Conservation (phyloP, 2,329 filamentous ascomycete species). For the Xylaria sp. region DNA sequence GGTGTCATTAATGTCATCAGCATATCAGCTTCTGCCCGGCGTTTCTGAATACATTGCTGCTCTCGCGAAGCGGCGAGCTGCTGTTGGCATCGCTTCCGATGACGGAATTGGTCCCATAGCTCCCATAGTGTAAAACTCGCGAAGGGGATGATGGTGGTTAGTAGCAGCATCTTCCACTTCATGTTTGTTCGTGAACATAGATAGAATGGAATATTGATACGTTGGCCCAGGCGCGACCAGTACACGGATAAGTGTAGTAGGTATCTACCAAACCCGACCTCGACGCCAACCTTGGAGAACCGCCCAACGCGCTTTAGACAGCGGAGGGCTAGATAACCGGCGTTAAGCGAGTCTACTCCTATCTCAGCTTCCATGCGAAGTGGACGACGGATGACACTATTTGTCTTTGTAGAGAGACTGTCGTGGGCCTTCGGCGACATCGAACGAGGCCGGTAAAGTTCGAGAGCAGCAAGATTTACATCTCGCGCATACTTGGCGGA, state of each 20-base stretch:
- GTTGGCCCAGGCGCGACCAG: conserved; percentile 3
- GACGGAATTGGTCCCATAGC: neutral
- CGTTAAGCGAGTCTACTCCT: neutral
- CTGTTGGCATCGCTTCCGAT: neutral
- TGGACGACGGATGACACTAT: neutral
- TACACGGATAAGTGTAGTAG: conserved; percentile 55
- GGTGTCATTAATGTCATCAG: neutral
- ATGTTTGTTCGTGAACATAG: neutral
- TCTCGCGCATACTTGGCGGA: conserved; percentile 40
- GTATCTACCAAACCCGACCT: conserved; percentile 46
- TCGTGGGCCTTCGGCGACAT: neutral
- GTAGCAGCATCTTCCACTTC: neutral
- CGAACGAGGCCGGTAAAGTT: neutral
- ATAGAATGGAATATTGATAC: neutral
- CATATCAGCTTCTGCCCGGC: conserved; percentile 1
- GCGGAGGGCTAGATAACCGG: conserved; percentile 57
- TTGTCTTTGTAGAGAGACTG: neutral
- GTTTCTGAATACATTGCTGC: neutral
- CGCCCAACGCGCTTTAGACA: conserved; percentile 56
- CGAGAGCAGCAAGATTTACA: neutral
- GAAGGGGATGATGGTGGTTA: neutral
- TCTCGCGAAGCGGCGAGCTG: neutral
- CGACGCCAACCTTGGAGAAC: conserved; percentile 58
- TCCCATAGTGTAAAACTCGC: neutral
- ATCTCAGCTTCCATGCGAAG: conserved; percentile 4